Conservation (phyloP, 108 stramenopile species). For the Cyclotella sp. region DNA sequence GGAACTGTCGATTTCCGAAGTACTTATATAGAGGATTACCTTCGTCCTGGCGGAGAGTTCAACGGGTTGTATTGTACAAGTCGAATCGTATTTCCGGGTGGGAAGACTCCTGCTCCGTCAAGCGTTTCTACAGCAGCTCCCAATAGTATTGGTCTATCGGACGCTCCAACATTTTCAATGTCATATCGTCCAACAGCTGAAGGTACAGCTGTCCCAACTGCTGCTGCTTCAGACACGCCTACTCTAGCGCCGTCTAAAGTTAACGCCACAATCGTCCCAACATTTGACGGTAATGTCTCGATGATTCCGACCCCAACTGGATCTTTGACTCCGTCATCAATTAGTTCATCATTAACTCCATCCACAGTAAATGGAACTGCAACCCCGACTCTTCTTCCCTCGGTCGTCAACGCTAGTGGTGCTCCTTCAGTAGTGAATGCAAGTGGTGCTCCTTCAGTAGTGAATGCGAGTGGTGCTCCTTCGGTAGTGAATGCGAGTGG, state of each 20-base stretch:
- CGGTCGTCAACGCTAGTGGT: neutral
- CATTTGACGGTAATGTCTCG: neutral
- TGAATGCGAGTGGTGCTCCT: neutral
- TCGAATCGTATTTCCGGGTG: conserved; percentile 12
- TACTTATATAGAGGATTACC: conserved; percentile 27
- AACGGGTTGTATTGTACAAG: conserved; percentile 31
- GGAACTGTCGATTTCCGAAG: conserved; percentile 23
- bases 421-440: conserved; percentile 1
- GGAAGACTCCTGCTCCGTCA: neutral
- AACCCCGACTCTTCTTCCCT: neutral
- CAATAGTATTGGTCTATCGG: neutral
- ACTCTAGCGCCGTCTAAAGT: neutral
- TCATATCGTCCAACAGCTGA: neutral
- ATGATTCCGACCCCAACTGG: neutral
- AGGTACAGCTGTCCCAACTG: neutral
- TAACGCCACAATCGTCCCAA: neutral
- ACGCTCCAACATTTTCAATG: neutral
- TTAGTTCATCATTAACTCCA: neutral
- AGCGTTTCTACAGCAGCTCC: neutral
- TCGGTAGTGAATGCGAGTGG: neutral
- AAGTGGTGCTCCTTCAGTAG: neutral
- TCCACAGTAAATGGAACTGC: neutral
- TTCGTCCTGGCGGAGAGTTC: conserved; percentile 23
- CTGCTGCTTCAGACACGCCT: neutral
- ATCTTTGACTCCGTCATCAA: too few relatives aligned